A percentile compares a stretch with the other conserved stretches of the same genome.
Conservation (phyloP, 2,329 filamentous ascomycete genomes). For the Chaetomiaceae sp. region DNA sequence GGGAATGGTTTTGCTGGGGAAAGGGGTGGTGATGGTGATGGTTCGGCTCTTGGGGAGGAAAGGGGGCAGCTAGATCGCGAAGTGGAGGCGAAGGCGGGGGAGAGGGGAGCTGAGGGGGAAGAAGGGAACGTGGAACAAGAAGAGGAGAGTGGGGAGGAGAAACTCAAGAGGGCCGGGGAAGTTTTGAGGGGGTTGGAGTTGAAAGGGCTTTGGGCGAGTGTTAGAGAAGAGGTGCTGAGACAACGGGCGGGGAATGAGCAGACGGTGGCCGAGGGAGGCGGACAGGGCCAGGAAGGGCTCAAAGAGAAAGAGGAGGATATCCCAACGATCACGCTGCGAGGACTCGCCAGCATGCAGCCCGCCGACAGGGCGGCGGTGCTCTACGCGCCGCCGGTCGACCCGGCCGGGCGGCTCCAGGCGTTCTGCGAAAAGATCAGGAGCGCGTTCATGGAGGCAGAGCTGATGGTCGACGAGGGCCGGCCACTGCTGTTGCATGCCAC, state of each 20-base stretch:
- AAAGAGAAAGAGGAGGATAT: not conserved
- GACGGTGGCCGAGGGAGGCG: not conserved
- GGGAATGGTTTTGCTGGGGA: slow-evolving; percentile 25
- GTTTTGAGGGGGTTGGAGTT: slow-evolving; percentile 37
- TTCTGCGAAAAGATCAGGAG: slow-evolving; percentile 55
- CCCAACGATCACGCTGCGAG: slow-evolving; percentile 42
- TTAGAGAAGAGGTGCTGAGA: not conserved
- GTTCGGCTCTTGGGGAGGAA: slow-evolving; percentile 33
- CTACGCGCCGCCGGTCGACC: slow-evolving; percentile 58
- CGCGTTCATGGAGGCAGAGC: slow-evolving; percentile 49
- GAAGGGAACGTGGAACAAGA: too few species aligned
- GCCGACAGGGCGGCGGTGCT: slow-evolving; percentile 53
- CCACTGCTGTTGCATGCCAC: slow-evolving; percentile 77
- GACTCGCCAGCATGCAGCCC: slow-evolving; percentile 60
- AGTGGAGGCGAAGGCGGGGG: slow-evolving; percentile 5
- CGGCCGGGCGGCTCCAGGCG: slow-evolving; percentile 42
- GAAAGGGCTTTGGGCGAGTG: slow-evolving; percentile 31
- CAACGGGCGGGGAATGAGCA: too few species aligned
- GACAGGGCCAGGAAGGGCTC: not conserved
- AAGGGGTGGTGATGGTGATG: slow-evolving; percentile 24
- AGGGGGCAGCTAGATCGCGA: too few species aligned
- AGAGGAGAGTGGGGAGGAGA: slow-evolving; percentile 4
- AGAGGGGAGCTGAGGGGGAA: too few species aligned
- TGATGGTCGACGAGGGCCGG: slow-evolving; percentile 55
- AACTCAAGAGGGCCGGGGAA: slow-evolving; percentile 38